phyloP scores from a whole-genome alignment of 2,329 filamentous ascomycete genomes.

The Aspergillus costaricaensis region DNA sequence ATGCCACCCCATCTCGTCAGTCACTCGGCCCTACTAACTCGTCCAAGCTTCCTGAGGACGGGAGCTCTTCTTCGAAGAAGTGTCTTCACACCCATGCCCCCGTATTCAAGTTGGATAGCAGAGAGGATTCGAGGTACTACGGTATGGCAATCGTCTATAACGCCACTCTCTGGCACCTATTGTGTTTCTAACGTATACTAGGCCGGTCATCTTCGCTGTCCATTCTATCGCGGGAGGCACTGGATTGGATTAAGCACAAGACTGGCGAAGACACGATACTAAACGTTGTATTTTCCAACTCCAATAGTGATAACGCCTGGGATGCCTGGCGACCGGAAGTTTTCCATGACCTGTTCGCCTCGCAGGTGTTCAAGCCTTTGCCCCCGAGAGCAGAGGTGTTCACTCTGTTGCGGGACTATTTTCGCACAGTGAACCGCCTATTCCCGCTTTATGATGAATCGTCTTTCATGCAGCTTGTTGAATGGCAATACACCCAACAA shows the following conservation, averaged over 20 bases:
- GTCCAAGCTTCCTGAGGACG: constrained; percentile 15
- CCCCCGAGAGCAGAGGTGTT: constrained; percentile 83
- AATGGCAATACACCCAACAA: constrained; percentile 86
- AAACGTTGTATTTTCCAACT: constrained; percentile 78
- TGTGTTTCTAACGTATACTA: constrained; percentile 35
- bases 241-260: constrained; percentile 95
- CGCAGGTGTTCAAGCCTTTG: constrained; percentile 75
- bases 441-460: constrained; percentile 94
- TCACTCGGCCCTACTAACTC: constrained; percentile 17
- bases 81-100: constrained; percentile 62
- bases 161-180: neutral
- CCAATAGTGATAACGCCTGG: constrained; percentile 84
- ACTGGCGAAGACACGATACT: constrained; percentile 91
- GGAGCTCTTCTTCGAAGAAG: constrained; percentile 44
- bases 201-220: constrained; percentile 92
- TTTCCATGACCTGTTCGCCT: constrained; percentile 84
- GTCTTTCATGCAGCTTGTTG: constrained; percentile 93
- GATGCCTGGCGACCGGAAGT: constrained; percentile 95
- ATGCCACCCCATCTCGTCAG: neutral
- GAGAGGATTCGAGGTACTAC: constrained; percentile 88
- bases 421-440: constrained; percentile 96
- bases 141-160: constrained; percentile 18
- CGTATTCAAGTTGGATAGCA: constrained; percentile 85
- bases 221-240: constrained; percentile 92
- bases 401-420: constrained; percentile 84